These are phyloP conservation scores for Penicillium malachiteum DNA, from an alignment of 495 filamentous ascomycete species.

Conservation along the genomic window DNA sequence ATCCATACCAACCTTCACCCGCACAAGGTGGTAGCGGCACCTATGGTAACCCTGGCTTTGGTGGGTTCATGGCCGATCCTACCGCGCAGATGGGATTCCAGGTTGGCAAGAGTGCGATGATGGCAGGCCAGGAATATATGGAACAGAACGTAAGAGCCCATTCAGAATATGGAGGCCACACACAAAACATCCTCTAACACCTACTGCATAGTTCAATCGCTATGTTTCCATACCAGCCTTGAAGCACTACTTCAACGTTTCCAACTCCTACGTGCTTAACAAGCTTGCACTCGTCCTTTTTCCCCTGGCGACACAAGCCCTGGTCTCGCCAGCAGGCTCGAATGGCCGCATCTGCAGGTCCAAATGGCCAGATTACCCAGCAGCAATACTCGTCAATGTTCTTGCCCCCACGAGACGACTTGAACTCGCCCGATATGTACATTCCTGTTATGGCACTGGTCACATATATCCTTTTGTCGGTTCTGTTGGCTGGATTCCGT, in stretches of 20 bases:
- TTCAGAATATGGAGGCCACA: neutral
- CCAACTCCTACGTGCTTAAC: slow-evolving; percentile 83
- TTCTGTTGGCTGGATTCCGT: slow-evolving; percentile 84
- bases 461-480: slow-evolving; percentile 92
- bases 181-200: slow-evolving; percentile 10
- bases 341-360: slow-evolving; percentile 52
- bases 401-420: slow-evolving; percentile 90
- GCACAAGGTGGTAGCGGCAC: slow-evolving; percentile 49
- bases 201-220: slow-evolving; percentile 69
- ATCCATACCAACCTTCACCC: slow-evolving; percentile 63
- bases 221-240: slow-evolving; percentile 87
- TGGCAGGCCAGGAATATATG: slow-evolving; percentile 85
- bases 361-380: slow-evolving; percentile 57
- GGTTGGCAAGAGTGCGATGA: slow-evolving; percentile 86
- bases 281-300: slow-evolving; percentile 87
- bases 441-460: slow-evolving; percentile 86
- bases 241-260: slow-evolving; percentile 98
- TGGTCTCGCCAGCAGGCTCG: slow-evolving; percentile 78
- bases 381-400: slow-evolving; percentile 75
- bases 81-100: slow-evolving; percentile 96
- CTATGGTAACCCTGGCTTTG: slow-evolving; percentile 68
- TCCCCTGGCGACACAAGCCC: slow-evolving; percentile 94
- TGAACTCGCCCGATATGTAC: slow-evolving; percentile 99
- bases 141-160: slow-evolving; percentile 73
- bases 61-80: slow-evolving; percentile 90